These are phyloP conservation scores for Mycena alexandri DNA, from an alignment of 768 basidiomycete genomes.

Conservation along the genomic window DNA sequence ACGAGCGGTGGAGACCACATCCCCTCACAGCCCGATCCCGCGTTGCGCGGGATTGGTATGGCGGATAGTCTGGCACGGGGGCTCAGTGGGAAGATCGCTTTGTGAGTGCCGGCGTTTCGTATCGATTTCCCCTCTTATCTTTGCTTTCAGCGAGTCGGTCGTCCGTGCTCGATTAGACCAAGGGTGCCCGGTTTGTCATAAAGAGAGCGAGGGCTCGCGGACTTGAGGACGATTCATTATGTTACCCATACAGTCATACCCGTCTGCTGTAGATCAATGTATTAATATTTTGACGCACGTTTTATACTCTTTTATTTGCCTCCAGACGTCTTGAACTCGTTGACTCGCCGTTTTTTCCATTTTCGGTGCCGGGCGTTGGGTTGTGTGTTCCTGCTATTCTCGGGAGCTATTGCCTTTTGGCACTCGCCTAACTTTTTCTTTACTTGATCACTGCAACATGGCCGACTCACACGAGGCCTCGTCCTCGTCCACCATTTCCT, in stretches of 20 bases:
- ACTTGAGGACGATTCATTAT: conserved; percentile 15
- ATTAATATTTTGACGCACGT: conserved; percentile 13
- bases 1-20: conserved; percentile 75
- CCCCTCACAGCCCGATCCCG: conserved; percentile 70
- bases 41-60: conserved; percentile 59
- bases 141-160: conserved; percentile 70
- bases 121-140: not conserved
- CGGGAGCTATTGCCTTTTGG: not conserved
- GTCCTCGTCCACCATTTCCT: conserved; percentile 22
- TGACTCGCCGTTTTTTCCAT: too few relatives aligned
- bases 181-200: conserved; percentile 85
- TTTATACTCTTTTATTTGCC: not conserved
- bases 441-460: conserved; percentile 1
- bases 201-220: conserved; percentile 62
- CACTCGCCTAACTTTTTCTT: conserved; percentile 7
- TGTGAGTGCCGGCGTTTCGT: conserved; percentile 62
- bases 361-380: too few relatives aligned
- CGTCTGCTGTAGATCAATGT: conserved; percentile 10
- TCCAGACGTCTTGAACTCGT: too few relatives aligned
- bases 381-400: not conserved
- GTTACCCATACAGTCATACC: conserved; percentile 7
- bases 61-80: conserved; percentile 54
- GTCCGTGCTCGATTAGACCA: conserved; percentile 72
- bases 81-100: conserved; percentile 81
- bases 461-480: conserved; percentile 12